Evolutionary conservation across 768 basidiomycete species (phyloP), one percentile per base, ranked within the genome.

Genomic region (Mycena rebaudengoi): DNA sequence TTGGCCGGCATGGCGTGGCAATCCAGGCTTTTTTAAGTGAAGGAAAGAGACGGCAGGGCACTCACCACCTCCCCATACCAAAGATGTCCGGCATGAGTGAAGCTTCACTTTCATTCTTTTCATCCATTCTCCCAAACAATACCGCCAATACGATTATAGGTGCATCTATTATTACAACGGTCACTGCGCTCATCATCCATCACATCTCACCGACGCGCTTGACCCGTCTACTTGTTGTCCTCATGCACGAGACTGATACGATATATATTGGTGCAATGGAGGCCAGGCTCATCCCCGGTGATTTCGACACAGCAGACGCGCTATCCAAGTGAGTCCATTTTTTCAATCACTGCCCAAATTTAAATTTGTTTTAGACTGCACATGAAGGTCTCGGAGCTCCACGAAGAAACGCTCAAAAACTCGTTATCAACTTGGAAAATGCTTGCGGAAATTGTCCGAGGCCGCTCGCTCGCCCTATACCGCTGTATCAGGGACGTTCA

Each of bases 241-340:
- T 44, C 25, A 53, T 61, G 6, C 25, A n/a, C 2, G 7, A 14
- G 8, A 33, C 43, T 3, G 51, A 53, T 25, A 8, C 26, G 16
- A 46, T 41, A 6, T 61, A 53, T 23, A 10, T 53, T 35, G 41
- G 26, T 16, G 60, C 41, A 21, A 7, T 61, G 14, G 60, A 61
- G 32, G 43, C 43, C 25, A 51, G 60, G 2, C 29, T 51, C 35
- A 26, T n/a, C 23, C 18, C 30, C 0, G 28, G 35, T 4, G 49
- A 60, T 18, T 8, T 35, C 29, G 7, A 25, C 39, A 20, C 23
- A 7, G 14, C 25, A 11, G 29, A 21, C 21, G 5, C 12, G 33
- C 3, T 61, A 13, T 26, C 43, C 3, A 46, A 12, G 60, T 61
- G 3, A 14, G 43, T n/a, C 7, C 2, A 3, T 7, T 13, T 11